phyloP scores from a whole-genome alignment of 164 flowering plant genomes.

The Tetrastigma voinierianum region DNA sequence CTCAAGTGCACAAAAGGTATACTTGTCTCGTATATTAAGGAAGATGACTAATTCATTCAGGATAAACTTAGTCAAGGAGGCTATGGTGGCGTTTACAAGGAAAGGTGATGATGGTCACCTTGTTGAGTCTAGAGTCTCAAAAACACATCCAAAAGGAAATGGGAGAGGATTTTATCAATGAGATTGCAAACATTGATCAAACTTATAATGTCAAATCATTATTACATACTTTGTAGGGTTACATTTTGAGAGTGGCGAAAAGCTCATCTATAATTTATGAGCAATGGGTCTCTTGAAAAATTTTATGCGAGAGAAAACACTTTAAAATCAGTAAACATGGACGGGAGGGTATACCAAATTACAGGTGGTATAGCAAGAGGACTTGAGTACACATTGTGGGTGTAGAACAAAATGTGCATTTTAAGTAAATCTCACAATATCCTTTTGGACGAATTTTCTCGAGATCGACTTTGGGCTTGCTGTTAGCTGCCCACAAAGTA shows the following conservation, averaged over 20 bases:
- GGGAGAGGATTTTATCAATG: no score
- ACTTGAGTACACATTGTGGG: not conserved
- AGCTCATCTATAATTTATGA: not conserved
- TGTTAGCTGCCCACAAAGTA: not conserved
- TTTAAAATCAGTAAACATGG: not conserved
- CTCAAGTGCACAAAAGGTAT: no score
- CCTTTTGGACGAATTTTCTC: not conserved
- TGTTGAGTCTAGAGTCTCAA: no score
- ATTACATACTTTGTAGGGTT: not conserved
- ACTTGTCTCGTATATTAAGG: no score
- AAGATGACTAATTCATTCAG: no score
- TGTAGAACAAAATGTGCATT: constrained; percentile 2
- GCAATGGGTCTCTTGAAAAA: constrained; percentile 1
- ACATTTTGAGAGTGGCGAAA: not conserved
- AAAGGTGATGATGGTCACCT: no score
- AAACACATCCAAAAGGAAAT: no score
- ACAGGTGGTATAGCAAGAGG: not conserved
- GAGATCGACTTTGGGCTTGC: constrained; percentile 5
- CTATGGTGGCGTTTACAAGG: no score
- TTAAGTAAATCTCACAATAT: not conserved
- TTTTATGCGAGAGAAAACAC: not conserved
- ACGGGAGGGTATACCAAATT: not conserved
- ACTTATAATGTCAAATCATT: no score
- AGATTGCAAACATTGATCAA: no score
- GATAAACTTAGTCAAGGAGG: no score